Conservation (phyloP, 2,329 filamentous ascomycete genomes). For the Metarhizium anisopliae region DNA sequence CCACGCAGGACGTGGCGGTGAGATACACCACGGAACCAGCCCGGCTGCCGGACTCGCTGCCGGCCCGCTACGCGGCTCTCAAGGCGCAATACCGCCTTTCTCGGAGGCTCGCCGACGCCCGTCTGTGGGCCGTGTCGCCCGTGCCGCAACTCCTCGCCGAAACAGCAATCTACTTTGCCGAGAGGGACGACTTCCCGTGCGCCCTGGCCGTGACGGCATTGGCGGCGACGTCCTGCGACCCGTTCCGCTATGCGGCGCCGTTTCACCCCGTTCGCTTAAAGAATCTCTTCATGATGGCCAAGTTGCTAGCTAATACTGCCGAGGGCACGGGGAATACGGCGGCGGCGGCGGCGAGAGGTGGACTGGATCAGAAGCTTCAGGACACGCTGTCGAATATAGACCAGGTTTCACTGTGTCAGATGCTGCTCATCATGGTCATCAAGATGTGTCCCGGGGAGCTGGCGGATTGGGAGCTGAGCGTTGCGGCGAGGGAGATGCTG, state of each 20-base stretch:
- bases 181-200: slow-evolving; percentile 30
- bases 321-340: slow-evolving; percentile 22
- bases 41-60: slow-evolving; percentile 13
- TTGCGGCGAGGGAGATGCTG: slow-evolving; percentile 36
- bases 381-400: slow-evolving; percentile 34
- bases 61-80: slow-evolving; percentile 16
- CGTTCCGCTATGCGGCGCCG: slow-evolving; percentile 39
- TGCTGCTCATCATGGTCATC: slow-evolving; percentile 39
- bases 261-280: slow-evolving; percentile 43
- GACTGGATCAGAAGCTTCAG: slow-evolving; percentile 15
- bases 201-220: slow-evolving; percentile 40
- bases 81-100: slow-evolving; percentile 11
- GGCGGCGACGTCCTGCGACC: slow-evolving; percentile 36
- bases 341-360: slow-evolving; percentile 16
- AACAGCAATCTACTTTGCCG: slow-evolving; percentile 35
- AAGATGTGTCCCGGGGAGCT: slow-evolving; percentile 31
- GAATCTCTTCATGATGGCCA: slow-evolving; percentile 40
- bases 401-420: slow-evolving; percentile 44
- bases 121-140: slow-evolving; percentile 41
- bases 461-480: slow-evolving; percentile 35
- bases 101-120: slow-evolving; percentile 13
- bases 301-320: slow-evolving; percentile 41
- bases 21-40: neutral
- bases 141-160: slow-evolving; percentile 35
- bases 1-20: slow-evolving; percentile 7